Evolutionary conservation across 208 protist species (phyloP).

Genomic region (Eutreptiella sp.): DNA sequence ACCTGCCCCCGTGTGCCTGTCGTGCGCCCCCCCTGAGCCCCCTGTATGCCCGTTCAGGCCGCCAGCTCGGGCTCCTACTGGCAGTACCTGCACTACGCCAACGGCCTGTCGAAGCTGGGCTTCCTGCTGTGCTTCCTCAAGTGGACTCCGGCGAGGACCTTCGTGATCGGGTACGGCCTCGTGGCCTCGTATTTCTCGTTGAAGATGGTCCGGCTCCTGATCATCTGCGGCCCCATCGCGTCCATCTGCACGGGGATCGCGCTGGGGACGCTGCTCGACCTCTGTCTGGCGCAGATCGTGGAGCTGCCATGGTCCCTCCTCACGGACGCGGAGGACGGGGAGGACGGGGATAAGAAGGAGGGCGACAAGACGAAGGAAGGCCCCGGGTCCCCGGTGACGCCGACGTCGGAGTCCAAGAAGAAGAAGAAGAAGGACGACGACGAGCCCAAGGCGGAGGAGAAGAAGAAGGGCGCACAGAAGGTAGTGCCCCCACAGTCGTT

Average conservation of each 20-base stretch:
- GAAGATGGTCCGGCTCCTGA: slow-evolving; percentile 54
- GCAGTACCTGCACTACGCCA: slow-evolving; percentile 32
- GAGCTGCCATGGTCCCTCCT: too few species aligned
- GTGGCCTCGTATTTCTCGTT: slow-evolving; percentile 51
- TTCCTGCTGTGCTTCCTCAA: not conserved
- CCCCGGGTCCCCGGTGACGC: too few species aligned
- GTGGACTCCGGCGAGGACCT: slow-evolving; percentile 27
- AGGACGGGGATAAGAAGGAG: too few species aligned
- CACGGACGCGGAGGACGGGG: too few species aligned
- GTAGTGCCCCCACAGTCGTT: too few species aligned
- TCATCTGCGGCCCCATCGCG: slow-evolving; percentile 44
- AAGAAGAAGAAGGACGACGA: not conserved
- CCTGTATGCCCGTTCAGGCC: too few species aligned
- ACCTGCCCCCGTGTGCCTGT: too few species aligned
- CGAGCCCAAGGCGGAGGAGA: not conserved
- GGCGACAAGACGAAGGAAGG: too few species aligned
- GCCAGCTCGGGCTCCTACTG: slow-evolving; percentile 28
- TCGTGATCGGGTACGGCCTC: slow-evolving; percentile 45
- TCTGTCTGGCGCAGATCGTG: not conserved
- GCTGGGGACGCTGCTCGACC: slow-evolving; percentile 31
- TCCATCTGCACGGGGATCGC: slow-evolving; percentile 36
- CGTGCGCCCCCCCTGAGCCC: too few species aligned
- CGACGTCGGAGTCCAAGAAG: not conserved
- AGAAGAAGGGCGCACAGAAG: too few species aligned
- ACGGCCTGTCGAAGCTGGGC: slow-evolving; percentile 36